Percentiles rank a stretch among this genome's conserved stretches.
Conservation (phyloP, 2,329 filamentous ascomycete genomes). For the Capronia coronata region DNA sequence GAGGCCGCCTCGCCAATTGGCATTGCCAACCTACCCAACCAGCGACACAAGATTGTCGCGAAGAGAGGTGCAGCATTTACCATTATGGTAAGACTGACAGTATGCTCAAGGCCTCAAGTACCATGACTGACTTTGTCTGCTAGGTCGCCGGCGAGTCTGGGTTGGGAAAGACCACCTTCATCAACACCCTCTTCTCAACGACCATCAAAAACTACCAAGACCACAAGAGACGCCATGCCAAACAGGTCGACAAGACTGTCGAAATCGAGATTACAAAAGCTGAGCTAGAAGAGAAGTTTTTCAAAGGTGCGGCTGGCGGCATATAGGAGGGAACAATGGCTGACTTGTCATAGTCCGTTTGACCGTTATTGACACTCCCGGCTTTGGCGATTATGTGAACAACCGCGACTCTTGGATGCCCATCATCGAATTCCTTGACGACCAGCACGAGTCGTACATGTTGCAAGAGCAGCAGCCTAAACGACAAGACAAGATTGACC, state of each 20-base stretch:
- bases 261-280: slow-evolving; percentile 99
- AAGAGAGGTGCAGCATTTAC: slow-evolving; percentile 95
- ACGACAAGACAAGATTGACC: slow-evolving; percentile 96
- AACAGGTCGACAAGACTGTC: slow-evolving; percentile 99
- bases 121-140: slow-evolving; percentile 12
- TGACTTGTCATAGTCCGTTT: slow-evolving; percentile 66
- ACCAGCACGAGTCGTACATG: slow-evolving; percentile 99
- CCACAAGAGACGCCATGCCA: slow-evolving; percentile 97
- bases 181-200: slow-evolving; percentile 99
- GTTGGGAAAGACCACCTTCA: slow-evolving; percentile 98
- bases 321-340: background rate
- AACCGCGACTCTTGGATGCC: slow-evolving; percentile 99
- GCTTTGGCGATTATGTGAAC: slow-evolving; percentile 99
- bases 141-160: slow-evolving; percentile 98
- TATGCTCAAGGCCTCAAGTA: background rate
- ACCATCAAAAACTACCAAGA: slow-evolving; percentile 99
- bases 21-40: slow-evolving; percentile 68
- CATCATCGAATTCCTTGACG: slow-evolving; percentile 99
- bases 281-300: slow-evolving; percentile 99
- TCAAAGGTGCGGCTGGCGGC: slow-evolving; percentile 67
- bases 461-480: slow-evolving; percentile 98
- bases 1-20: slow-evolving; percentile 63
- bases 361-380: slow-evolving; percentile 97
- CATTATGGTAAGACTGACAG: slow-evolving; percentile 72
- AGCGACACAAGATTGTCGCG: slow-evolving; percentile 67